Base-by-base conservation (phyloP, 495 filamentous ascomycete genomes). In the Xeromyces bisporus region DNA sequence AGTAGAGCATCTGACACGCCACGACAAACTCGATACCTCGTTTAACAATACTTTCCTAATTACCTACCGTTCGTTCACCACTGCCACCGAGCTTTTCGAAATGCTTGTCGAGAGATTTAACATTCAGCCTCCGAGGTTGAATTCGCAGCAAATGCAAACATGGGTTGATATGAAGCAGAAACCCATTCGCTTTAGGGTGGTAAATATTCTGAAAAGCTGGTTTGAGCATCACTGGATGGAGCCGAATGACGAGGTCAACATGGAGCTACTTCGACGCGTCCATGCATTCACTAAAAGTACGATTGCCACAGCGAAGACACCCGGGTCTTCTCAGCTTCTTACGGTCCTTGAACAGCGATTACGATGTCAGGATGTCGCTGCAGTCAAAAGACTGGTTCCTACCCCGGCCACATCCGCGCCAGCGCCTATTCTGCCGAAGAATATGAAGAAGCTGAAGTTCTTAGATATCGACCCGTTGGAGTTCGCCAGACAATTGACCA, bases 141-240 rank as follows among this genome's bases (percentile, higher is more conserved):
- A 60, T 20, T 64, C 68, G 28, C 51, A 67, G 26, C 83, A 96
- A 40, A 81, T 78, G 48, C 82, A 89, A 30, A 62, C 70, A 39
- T 97, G 89, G 89, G 68, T 77, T 13, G 84, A 93, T 47, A 72
- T 75, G 45, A 97, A 97, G 58, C 91, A 94, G 53, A 92, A 86
- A 43, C 75, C 80, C 3, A 94, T 96, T 39, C 71, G 91, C 25
- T 86, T 97, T 64, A 71, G 89, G 26, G 82, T 97, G 6, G 84
- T 97, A 42, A 96, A 94, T 48, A 93, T 94, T 34, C 58, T 96
- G 39, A 96, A 94, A 63, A 92, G 72, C 50, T 97, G 89, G 89
- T 84, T 97, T 42, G 87, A 96, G 44, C 81, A 75, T 36, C 94
- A 85, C 51, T 97, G 89, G 89, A 93, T 96, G 89, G 89, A 97